Evolutionary conservation across 225 moss, liverwort and hornwort genomes (phyloP), one percentile per base, ranked within the genome.

Genomic region (Antitrichia curtipendula): DNA sequence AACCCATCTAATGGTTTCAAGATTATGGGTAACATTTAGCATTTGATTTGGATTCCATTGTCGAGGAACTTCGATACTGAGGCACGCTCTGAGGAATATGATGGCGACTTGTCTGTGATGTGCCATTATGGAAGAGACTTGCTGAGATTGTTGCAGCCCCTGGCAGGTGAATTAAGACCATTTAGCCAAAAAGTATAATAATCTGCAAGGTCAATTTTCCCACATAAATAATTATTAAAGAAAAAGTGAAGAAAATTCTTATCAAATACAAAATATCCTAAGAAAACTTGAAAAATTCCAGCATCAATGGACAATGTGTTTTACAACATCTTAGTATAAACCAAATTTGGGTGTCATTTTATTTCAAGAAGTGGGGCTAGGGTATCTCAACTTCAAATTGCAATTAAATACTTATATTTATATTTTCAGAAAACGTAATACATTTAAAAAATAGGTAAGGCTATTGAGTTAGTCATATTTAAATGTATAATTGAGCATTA

Each of bases 271-370:
- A 69, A 24, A 69, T 5, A 24, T 24, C 24, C 14, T 8, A 40
- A 69, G 14, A 13, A 8, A 13, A 14, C 4, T 38, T 69, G 14
- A 8, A 69, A 69, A 69, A 69, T 69, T 40, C 24, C 2, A 40
- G 24, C 3, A 24, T 24, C 0, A 0, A 5, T 24, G 3, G 14
- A 69, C 12, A 24, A 7, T 13, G 7, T 13, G 5, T 5, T 24
- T 14, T 24, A 8, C 24, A 23, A 23, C 7, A 68, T 4, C 8
- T 6, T 45, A 45, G 45, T 6, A 45, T 45, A 45, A 45, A n/a
- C 0, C 4, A 40, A 23, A 7, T 13, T 24, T 24, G 2, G 13
- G 23, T 69, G 8, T 40, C 4, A 40, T 24, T 40, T 40, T 69
- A 14, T 24, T 40, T 13, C 24, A 24, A 40, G 19, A 14, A 40